phyloP scores from a whole-genome alignment of 2,329 filamentous ascomycete species.

The Sarocladiaceae sp. region DNA sequence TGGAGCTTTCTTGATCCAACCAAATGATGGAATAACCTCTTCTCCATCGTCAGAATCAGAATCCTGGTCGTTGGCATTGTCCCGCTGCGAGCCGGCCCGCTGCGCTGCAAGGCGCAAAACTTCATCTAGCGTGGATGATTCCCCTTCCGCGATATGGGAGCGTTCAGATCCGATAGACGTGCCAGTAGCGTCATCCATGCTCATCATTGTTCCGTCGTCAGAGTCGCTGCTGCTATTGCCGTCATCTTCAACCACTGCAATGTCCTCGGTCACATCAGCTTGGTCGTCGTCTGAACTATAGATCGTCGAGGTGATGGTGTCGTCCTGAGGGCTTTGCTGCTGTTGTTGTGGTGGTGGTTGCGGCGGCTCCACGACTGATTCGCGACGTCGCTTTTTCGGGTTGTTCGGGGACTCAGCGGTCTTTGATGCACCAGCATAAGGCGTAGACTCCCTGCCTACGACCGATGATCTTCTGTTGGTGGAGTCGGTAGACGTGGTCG shows the following conservation, averaged over 20 bases:
- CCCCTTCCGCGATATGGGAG: conserved; percentile 52
- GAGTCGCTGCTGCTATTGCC: conserved; percentile 51
- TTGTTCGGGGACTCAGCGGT: conserved; percentile 58
- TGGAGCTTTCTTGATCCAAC: conserved; percentile 60
- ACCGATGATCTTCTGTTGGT: conserved; percentile 66
- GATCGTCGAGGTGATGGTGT: conserved; percentile 71
- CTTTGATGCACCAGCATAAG: conserved; percentile 55
- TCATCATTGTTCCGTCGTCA: conserved; percentile 77
- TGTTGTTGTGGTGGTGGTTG: no score
- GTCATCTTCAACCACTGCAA: conserved; percentile 28
- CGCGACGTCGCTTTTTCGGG: conserved; percentile 53
- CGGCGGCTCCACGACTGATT: conserved; percentile 56
- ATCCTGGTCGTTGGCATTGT: conserved; percentile 41
- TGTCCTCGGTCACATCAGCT: conserved; percentile 49
- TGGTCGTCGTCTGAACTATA: conserved; percentile 65
- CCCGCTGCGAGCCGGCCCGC: conserved; percentile 70
- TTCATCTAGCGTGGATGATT: conserved; percentile 71
- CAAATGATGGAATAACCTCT: conserved; percentile 71
- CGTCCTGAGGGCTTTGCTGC: conserved; percentile 61
- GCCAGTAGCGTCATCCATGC: conserved; percentile 71
- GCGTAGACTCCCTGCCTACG: conserved; percentile 50
- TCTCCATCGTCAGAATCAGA: conserved; percentile 57
- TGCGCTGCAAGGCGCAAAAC: conserved; percentile 71
- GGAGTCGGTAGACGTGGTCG: conserved; percentile 74
- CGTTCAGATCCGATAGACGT: conserved; percentile 61